Evolutionary conservation across 2,329 filamentous ascomycete genomes (phyloP).

Genomic region (Aureobasidium sp.): DNA sequence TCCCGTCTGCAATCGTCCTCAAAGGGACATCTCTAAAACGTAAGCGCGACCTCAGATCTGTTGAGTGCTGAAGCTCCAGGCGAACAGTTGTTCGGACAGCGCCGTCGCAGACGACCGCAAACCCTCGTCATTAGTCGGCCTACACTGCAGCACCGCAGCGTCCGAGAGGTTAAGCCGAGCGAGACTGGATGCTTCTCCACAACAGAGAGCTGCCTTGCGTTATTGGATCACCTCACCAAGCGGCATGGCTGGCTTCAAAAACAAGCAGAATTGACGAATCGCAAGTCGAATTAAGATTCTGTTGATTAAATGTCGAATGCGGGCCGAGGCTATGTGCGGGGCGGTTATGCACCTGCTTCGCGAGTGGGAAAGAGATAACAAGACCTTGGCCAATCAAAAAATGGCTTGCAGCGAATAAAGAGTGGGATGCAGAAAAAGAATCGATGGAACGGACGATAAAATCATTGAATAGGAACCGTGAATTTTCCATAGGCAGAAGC

Average conservation of each 20-base stretch:
- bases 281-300: neutral
- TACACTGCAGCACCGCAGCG: conserved; percentile 4
- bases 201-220: conserved; percentile 1
- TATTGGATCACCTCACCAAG: conserved; percentile 2
- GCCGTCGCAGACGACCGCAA: conserved; percentile 12
- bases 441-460: neutral
- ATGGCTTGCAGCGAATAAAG: neutral
- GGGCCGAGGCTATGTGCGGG: conserved; percentile 11
- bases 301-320: conserved; percentile 10
- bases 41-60: neutral
- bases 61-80: conserved; percentile 1
- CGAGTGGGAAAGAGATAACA: conserved; percentile 4
- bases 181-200: conserved; percentile 6
- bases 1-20: conserved; percentile 11
- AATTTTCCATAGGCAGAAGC: conserved; percentile 1
- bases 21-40: neutral
- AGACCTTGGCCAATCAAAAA: conserved; percentile 8
- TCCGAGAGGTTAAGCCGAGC: neutral
- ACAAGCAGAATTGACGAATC: conserved; percentile 4
- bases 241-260: neutral
- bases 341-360: conserved; percentile 6
- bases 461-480: neutral
- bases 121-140: conserved; percentile 2
- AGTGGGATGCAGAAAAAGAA: neutral
- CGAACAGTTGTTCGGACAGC: neutral